Evolutionary conservation across 139 green algal genomes (phyloP).

Genomic region (Auxenochlorella pyrenoidosa): DNA sequence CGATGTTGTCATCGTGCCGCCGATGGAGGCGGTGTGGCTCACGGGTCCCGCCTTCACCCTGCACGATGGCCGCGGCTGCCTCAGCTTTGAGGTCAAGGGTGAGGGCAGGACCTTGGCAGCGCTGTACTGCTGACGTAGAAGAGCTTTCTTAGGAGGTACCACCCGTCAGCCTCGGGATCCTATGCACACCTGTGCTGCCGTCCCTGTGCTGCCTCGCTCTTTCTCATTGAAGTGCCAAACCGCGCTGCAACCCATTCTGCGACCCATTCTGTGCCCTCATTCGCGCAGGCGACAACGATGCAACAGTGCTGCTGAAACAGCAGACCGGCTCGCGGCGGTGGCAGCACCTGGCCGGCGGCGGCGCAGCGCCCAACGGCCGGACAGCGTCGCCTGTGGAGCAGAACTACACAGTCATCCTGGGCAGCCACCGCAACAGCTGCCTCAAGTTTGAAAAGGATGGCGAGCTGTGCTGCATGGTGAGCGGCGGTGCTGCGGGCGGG

Average conservation of each 20-base stretch:
- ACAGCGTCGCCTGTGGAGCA: constrained; percentile 40
- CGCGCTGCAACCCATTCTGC: too few relatives aligned
- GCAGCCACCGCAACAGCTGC: constrained; percentile 85
- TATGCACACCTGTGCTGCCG: neutral
- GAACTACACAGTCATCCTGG: constrained; percentile 91
- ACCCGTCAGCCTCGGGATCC: too few relatives aligned
- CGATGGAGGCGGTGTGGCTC: constrained; percentile 88
- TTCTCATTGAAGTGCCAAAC: neutral
- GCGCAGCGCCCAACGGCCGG: neutral
- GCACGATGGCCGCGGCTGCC: constrained; percentile 51
- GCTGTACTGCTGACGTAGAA: neutral
- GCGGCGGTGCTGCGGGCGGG: neutral
- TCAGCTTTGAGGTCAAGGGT: constrained; percentile 80
- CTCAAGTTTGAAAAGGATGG: constrained; percentile 88
- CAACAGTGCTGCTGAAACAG: constrained; percentile 82
- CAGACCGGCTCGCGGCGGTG: constrained; percentile 71
- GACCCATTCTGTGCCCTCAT: neutral
- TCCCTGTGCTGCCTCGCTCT: neutral
- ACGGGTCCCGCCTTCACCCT: constrained; percentile 59
- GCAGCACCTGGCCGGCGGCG: constrained; percentile 60
- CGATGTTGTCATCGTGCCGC: constrained; percentile 77
- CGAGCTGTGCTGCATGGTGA: constrained; percentile 46
- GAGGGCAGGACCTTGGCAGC: neutral
- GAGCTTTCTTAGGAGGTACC: neutral
- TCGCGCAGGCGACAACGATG: constrained; percentile 81